Percentiles rank a stretch among this genome's conserved stretches.
These are phyloP conservation scores for Penicillium sp. DNA, from an alignment of 2,329 filamentous ascomycete genomes.

Conservation along the genomic window DNA sequence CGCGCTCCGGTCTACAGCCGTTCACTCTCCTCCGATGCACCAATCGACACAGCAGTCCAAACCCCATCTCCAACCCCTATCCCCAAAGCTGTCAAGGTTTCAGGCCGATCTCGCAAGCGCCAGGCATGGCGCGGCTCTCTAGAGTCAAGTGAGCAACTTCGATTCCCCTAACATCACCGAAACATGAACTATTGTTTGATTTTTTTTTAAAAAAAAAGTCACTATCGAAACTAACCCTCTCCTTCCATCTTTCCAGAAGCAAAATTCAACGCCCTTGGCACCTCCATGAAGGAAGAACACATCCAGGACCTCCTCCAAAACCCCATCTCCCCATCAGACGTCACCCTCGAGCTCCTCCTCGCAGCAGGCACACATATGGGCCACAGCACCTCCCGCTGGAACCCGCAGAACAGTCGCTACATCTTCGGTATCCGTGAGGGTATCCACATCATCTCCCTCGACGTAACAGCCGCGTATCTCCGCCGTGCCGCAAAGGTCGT, in stretches of 20 bases:
- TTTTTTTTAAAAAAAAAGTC: background rate
- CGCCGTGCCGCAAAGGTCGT: constrained; percentile 92
- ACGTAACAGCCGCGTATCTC: constrained; percentile 83
- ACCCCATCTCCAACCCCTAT: constrained; percentile 2
- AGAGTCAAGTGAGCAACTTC: constrained; percentile 3
- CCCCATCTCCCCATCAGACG: constrained; percentile 73
- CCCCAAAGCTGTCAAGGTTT: constrained; percentile 6
- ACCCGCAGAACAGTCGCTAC: constrained; percentile 89
- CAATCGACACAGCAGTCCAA: constrained; percentile 27
- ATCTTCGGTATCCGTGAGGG: constrained; percentile 88
- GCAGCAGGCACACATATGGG: constrained; percentile 86
- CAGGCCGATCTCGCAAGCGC: background rate
- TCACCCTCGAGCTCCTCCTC: constrained; percentile 88
- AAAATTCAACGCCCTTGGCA: constrained; percentile 36
- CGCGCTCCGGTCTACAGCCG: constrained; percentile 33
- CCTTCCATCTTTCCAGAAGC: constrained; percentile 21
- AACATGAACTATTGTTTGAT: background rate
- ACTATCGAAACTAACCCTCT: background rate
- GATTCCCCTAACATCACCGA: background rate
- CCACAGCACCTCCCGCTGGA: constrained; percentile 88
- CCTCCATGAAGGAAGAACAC: constrained; percentile 27
- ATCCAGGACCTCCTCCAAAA: constrained; percentile 53
- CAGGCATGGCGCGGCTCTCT: constrained; percentile 15
- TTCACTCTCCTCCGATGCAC: constrained; percentile 35
- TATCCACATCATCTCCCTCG: constrained; percentile 90